These are phyloP conservation scores for Stachybotrys echinatus DNA, from an alignment of 2,329 filamentous ascomycete genomes.

Conservation along the genomic window DNA sequence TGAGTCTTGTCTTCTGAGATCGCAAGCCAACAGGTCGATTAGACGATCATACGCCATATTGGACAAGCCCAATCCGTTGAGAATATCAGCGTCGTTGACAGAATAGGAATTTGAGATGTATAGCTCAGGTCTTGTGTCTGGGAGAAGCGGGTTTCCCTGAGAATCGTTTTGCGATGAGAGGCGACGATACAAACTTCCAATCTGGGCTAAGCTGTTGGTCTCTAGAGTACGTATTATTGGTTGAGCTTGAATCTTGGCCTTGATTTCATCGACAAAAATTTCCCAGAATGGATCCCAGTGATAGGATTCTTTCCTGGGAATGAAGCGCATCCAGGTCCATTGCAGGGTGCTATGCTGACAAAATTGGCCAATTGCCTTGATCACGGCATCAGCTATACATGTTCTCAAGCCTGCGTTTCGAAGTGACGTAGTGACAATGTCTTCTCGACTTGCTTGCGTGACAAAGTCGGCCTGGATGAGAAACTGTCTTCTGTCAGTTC, in stretches of 20 bases:
- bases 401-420: conserved; percentile 31
- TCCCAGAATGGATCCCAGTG: conserved; percentile 22
- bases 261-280: conserved; percentile 17
- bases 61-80: background rate
- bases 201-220: background rate
- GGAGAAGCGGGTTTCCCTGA: background rate
- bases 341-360: conserved; percentile 28
- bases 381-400: conserved; percentile 31
- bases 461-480: conserved; percentile 46
- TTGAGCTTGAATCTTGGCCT: background rate
- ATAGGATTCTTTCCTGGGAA: conserved; percentile 24
- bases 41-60: background rate
- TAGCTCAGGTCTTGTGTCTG: background rate
- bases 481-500: conserved; percentile 22
- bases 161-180: background rate
- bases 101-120: background rate
- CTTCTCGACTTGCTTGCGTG: conserved; percentile 37
- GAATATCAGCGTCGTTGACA: background rate
- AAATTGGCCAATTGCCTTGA: conserved; percentile 30
- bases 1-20: background rate
- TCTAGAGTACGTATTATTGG: background rate
- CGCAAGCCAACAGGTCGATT: background rate
- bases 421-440: conserved; percentile 28
- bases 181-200: background rate
- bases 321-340: conserved; percentile 40